phyloP scores from a whole-genome alignment of 1,139 yeast genomes.

The Hyphopichia khmerensis region DNA sequence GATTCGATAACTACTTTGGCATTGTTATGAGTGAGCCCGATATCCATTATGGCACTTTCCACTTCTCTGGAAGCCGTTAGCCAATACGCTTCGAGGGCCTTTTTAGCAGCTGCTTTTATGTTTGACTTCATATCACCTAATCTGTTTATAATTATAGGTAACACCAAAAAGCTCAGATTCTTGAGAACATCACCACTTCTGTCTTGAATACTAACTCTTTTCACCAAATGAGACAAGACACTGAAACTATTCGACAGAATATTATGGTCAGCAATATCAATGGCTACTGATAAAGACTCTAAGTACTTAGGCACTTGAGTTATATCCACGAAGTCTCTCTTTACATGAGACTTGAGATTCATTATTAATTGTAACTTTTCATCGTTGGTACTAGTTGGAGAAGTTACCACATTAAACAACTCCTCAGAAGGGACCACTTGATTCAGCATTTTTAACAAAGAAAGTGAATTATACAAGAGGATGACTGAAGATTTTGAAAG shows the following conservation, averaged over 20 bases:
- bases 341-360: constrained; percentile 66
- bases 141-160: constrained; percentile 58
- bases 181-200: constrained; percentile 44
- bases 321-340: constrained; percentile 61
- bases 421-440: constrained; percentile 18
- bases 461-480: not conserved
- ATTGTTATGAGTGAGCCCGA: constrained; percentile 50
- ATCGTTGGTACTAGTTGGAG: constrained; percentile 15
- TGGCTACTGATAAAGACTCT: constrained; percentile 52
- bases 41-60: constrained; percentile 46
- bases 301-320: constrained; percentile 54
- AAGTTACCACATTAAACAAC: constrained; percentile 23
- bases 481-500: too few species aligned
- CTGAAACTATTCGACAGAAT: constrained; percentile 57
- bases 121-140: constrained; percentile 49
- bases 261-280: constrained; percentile 38
- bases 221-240: constrained; percentile 70
- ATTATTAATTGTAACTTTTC: constrained; percentile 41
- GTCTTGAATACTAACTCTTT: constrained; percentile 75
- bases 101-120: constrained; percentile 49
- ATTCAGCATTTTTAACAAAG: not conserved
- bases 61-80: constrained; percentile 57
- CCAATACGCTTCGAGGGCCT: constrained; percentile 68
- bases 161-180: constrained; percentile 46
- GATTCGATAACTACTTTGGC: constrained; percentile 43